Base-by-base conservation (phyloP, 78 protist species). In the Isochrysis galbana region DNA sequence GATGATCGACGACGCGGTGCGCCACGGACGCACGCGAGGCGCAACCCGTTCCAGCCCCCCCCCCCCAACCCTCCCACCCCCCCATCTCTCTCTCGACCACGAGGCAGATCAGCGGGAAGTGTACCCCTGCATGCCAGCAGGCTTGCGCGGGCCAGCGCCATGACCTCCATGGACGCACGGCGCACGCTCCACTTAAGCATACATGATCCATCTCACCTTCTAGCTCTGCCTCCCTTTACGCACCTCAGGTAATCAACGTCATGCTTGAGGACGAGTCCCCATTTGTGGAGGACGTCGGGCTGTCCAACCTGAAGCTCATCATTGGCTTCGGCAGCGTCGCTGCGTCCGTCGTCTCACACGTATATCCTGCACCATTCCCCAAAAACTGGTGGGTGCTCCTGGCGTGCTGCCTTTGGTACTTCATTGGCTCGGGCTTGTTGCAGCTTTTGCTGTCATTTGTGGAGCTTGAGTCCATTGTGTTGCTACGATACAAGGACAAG, bases 391-490 rank as follows among this genome's bases (percentile, higher is more conserved):
- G 74, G 36, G 74, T 61, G 23, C 14, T 61, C 29, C 74, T 61
- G 74, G 7, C 26, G 4, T 78, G 87, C 87, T 78, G 87, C 87
- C 5, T 38, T 21, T 39, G 32, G 29, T 78, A 78, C 87, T 78
- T 78, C 29, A 32, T 25, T 34, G 1, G 32, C 26, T 21, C 51
- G 19, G 87, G 87, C 34, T 5, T 78, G 38, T 34, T 78, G 54
- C 87, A 78, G 87, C 34, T 78, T 5, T 48, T 78, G 54, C 87
- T 78, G 39, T 42, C 54, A 23, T 78, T 42, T 14, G 87, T 78
- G 38, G 87, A 78, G 87, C 87, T 78, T 48, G 87, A 78, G 87
- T 39, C 87, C 36, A 42, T 78, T 48, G 23, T 78, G 87, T 36
- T 42, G 54, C 46, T 74, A 5, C 61, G 61, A 14, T 51, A 51